Base-by-base conservation (phyloP, 257 asterid genomes). In the Scutellaria baicalensis region DNA sequence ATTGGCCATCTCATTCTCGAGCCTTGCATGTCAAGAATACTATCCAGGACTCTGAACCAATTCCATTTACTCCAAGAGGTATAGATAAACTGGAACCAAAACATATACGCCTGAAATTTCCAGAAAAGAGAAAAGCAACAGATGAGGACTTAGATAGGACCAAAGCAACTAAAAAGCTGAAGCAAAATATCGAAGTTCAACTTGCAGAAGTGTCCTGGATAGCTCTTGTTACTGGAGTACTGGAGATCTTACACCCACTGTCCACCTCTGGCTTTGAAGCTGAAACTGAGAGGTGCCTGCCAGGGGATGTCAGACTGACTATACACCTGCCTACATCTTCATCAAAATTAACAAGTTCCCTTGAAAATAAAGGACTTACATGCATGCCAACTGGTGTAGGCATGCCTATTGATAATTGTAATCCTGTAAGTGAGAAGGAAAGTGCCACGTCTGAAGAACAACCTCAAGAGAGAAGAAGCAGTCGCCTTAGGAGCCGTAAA, bases 1-100 rank as follows among this genome's bases (percentile, higher is more conserved):
- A 88, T 59, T 93, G 99, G 99, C 99, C 99, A 77, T 84, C 96
- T 79, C 99, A 93, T 80, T 77, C 95, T 55, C 99, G 99, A 68
- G 99, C 99, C 78, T 84, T 93, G 89, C 95, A 83, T 82, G 95
- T 91, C 74, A 89, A 86, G 79, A 84, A 70, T 80, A 84, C 96
- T 49, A 87, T 93, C 35, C 87, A 91, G 78, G 97, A 85, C 82
- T 76, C 95, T 55, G 90, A 91, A 63, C 86, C 84, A 59, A 75
- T 86, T 59, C 92, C 95, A 47, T 93, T 89, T 77, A 77, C 91
- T 72, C 96, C 99, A 27, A 83, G 87, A 77, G 99, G 99, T 59
- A 85, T 93, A 78, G 99, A 93, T 84, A 93, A 84, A 79, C 87
- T 93, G 78, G 89, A 87, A 78, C 96, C 99, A 14, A 86, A 80